A percentile compares a stretch with the other conserved stretches of the same genome.
Evolutionary conservation across 371 early-diverging fungal species (phyloP).

Genomic region (Apophysomyces elegans): DNA sequence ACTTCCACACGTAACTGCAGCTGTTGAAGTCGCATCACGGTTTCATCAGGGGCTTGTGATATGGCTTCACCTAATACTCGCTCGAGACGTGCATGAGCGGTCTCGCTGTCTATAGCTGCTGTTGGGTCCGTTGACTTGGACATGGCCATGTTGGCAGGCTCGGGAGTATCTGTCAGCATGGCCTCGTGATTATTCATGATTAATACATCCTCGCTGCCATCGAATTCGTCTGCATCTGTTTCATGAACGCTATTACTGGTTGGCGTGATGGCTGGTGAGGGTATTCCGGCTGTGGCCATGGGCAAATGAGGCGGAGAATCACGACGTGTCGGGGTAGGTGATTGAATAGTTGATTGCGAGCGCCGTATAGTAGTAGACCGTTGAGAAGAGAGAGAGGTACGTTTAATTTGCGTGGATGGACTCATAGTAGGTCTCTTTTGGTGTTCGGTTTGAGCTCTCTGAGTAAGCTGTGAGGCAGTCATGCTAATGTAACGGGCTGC

Average conservation of each 20-base stretch:
- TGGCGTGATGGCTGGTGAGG: conserved; percentile 49
- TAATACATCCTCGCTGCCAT: conserved; percentile 27
- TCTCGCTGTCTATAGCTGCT: conserved; percentile 11
- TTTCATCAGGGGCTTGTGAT: conserved; percentile 43
- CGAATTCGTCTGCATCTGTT: conserved; percentile 32
- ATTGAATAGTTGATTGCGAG: conserved; percentile 9
- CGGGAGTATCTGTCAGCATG: conserved; percentile 43
- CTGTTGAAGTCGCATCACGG: conserved; percentile 54
- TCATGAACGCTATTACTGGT: conserved; percentile 33
- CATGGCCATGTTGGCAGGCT: conserved; percentile 32
- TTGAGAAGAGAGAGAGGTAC: conserved; percentile 19
- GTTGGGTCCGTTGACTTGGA: conserved; percentile 37
- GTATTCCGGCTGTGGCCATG: conserved; percentile 25
- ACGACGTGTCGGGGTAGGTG: conserved; percentile 12
- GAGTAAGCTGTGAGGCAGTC: conserved; percentile 61
- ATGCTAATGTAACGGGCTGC: conserved; percentile 67
- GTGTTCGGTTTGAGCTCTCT: conserved; percentile 23
- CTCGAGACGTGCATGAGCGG: conserved; percentile 36
- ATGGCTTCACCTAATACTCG: conserved; percentile 46
- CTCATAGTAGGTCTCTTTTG: conserved; percentile 25
- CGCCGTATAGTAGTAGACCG: conserved; percentile 2
- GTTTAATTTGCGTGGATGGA: conserved; percentile 9
- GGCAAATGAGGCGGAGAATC: conserved; percentile 18
- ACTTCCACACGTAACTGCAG: conserved; percentile 55
- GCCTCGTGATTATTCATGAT: conserved; percentile 37